These are phyloP conservation scores for Lentinus brumalis DNA, from an alignment of 768 basidiomycete species.

Conservation along the genomic window DNA sequence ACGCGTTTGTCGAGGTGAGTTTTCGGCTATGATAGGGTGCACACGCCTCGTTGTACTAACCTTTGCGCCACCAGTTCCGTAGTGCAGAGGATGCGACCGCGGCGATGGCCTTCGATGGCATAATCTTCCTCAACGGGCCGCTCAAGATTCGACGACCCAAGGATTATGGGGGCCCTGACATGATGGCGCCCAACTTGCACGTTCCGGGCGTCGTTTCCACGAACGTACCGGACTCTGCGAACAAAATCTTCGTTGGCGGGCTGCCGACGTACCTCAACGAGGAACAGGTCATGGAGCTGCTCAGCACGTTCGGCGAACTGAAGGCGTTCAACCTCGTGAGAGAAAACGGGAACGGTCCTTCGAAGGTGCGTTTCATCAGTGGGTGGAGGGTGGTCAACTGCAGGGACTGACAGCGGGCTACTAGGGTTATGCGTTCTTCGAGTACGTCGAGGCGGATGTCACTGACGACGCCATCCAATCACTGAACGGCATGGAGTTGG, in stretches of 20 bases:
- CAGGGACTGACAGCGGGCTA: slow-evolving; percentile 8
- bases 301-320: slow-evolving; percentile 97
- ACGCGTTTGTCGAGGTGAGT: slow-evolving; percentile 94
- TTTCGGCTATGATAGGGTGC: neutral
- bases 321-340: slow-evolving; percentile 98
- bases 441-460: slow-evolving; percentile 86
- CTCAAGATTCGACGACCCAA: slow-evolving; percentile 98
- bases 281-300: slow-evolving; percentile 96
- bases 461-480: slow-evolving; percentile 97
- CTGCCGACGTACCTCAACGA: slow-evolving; percentile 95
- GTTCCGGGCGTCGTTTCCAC: slow-evolving; percentile 96
- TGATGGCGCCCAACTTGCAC: slow-evolving; percentile 67
- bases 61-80: slow-evolving; percentile 69
- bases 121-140: slow-evolving; percentile 93
- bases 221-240: slow-evolving; percentile 94
- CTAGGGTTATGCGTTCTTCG: slow-evolving; percentile 98
- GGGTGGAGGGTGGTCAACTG: neutral
- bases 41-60: slow-evolving; percentile 4
- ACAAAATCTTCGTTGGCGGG: slow-evolving; percentile 98
- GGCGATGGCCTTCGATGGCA: slow-evolving; percentile 97
- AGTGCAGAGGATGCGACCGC: slow-evolving; percentile 95
- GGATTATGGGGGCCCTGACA: slow-evolving; percentile 84
- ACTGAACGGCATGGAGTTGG: slow-evolving; percentile 96
- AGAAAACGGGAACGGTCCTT: slow-evolving; percentile 85
- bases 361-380: slow-evolving; percentile 60